Percentiles rank a stretch among this genome's conserved stretches.
Conservation (phyloP, 2,329 filamentous ascomycete genomes). For the Clonostachys rosea region DNA sequence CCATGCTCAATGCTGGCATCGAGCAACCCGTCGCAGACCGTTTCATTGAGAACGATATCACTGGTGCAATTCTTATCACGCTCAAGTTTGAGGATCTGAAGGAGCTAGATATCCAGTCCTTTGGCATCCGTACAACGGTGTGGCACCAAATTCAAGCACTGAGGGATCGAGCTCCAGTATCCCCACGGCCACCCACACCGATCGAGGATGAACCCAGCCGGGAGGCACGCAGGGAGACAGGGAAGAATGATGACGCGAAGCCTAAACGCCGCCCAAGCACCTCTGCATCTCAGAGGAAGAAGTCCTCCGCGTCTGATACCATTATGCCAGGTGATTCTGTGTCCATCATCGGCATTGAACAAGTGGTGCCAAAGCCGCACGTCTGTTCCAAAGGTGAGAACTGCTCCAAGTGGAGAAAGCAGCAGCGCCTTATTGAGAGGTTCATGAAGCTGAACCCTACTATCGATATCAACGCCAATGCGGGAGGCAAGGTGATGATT, state of each 20-base stretch:
- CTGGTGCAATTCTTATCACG: slow-evolving; percentile 80
- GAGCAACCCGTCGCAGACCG: slow-evolving; percentile 74
- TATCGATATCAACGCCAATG: slow-evolving; percentile 39
- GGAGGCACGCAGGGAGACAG: slow-evolving; percentile 40
- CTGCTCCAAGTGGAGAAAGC: slow-evolving; percentile 76
- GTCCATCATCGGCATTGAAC: slow-evolving; percentile 89
- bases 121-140: slow-evolving; percentile 73
- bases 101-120: slow-evolving; percentile 76
- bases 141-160: slow-evolving; percentile 77
- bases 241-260: slow-evolving; percentile 26
- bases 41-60: slow-evolving; percentile 91
- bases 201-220: slow-evolving; percentile 56
- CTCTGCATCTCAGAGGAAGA: slow-evolving; percentile 30
- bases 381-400: slow-evolving; percentile 81
- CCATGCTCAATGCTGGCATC: slow-evolving; percentile 81
- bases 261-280: slow-evolving; percentile 32
- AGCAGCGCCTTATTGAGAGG: slow-evolving; percentile 71
- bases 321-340: slow-evolving; percentile 80
- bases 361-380: slow-evolving; percentile 80
- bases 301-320: slow-evolving; percentile 49
- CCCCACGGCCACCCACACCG: slow-evolving; percentile 50
- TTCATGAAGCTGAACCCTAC: slow-evolving; percentile 73
- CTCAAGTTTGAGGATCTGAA: slow-evolving; percentile 85
- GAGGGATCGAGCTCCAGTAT: slow-evolving; percentile 47
- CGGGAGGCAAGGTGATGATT: slow-evolving; percentile 67